A percentile compares a stretch with the other conserved stretches of the same genome.
phyloP scores from a whole-genome alignment of 805 yeast genomes.

The Starmerella lactis-condensi region DNA sequence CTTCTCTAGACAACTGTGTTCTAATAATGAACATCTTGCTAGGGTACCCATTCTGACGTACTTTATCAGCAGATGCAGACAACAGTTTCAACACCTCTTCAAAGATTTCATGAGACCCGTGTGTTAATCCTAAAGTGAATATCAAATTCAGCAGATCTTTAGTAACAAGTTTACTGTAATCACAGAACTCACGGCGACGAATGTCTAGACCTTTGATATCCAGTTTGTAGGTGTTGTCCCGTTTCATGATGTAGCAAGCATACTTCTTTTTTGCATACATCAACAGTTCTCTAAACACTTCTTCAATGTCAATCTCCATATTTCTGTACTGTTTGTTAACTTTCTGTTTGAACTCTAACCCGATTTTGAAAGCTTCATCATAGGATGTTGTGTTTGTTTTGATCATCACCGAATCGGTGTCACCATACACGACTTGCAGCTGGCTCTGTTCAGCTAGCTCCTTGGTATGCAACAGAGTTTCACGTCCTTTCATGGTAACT shows the following conservation, averaged over 20 bases:
- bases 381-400: slow-evolving; percentile 61
- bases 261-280: slow-evolving; percentile 93
- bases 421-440: slow-evolving; percentile 85
- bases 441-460: slow-evolving; percentile 76
- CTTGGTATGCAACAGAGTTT: slow-evolving; percentile 79
- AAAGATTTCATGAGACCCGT: slow-evolving; percentile 25
- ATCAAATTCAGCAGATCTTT: slow-evolving; percentile 40
- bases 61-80: slow-evolving; percentile 37
- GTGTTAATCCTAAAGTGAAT: slow-evolving; percentile 32
- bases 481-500: slow-evolving; percentile 89
- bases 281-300: slow-evolving; percentile 66
- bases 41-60: slow-evolving; percentile 44
- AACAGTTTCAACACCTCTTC: slow-evolving; percentile 28
- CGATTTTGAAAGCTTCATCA: slow-evolving; percentile 61
- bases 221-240: slow-evolving; percentile 42
- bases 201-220: slow-evolving; percentile 95
- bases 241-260: slow-evolving; percentile 50
- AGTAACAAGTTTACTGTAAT: slow-evolving; percentile 75
- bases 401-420: slow-evolving; percentile 97
- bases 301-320: slow-evolving; percentile 88
- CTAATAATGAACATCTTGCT: slow-evolving; percentile 58
- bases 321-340: slow-evolving; percentile 79
- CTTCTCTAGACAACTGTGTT: slow-evolving; percentile 80
- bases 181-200: slow-evolving; percentile 93
- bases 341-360: slow-evolving; percentile 60